Base-by-base conservation (phyloP, 805 yeast species). In the Kodamaea kaohsiungensis region DNA sequence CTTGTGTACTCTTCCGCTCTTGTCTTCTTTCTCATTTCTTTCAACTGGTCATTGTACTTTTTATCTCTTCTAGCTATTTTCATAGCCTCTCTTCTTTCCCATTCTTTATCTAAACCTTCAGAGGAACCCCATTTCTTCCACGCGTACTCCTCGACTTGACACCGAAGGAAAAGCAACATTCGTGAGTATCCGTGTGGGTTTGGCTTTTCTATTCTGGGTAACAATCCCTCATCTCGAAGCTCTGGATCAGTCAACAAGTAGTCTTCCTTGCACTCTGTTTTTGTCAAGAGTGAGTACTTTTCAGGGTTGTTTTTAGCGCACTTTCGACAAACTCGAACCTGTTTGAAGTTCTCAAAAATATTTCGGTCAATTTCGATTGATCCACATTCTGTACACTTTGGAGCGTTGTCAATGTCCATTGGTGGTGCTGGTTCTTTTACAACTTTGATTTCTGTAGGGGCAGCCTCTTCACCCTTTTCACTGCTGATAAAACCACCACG, bases 171-270 rank as follows among this genome's bases (percentile, higher is more conserved):
- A 53, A 95, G 76, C 78, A 92, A 96, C 99, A 95, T 95, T 65
- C 95, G 81, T 49, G 91, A 88, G 70, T 85, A 95, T 43, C 92
- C 91, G 69, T 95, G 97, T 0, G 99, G 99, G 65, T 95, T 95
- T 2, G 97, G 91, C 61, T 92, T 89, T 58, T 91, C 96, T 56
- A 93, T 73, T 57, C 95, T 82, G 9, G 87, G 87, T 56, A 95
- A 75, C 19, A 92, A 70, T 1, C 68, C 75, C 5, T 70, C 71
- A 66, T 95, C 99, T 51, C 82, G 79, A 43, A 95, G 77, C 66
- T 95, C 99, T 0, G 98, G 95, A 48, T 95, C 99, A 0, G 99
- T 95, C 27, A 95, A 69, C 43, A 95, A 80, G 67, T 95, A 95
- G 71, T 95, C 99, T 61, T 89, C 93, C 42, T 85, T 82, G 68